Percentiles rank a stretch among this genome's conserved stretches.
Conservation (phyloP, 345 rosid genomes). For the Hibiscus syriacus region DNA sequence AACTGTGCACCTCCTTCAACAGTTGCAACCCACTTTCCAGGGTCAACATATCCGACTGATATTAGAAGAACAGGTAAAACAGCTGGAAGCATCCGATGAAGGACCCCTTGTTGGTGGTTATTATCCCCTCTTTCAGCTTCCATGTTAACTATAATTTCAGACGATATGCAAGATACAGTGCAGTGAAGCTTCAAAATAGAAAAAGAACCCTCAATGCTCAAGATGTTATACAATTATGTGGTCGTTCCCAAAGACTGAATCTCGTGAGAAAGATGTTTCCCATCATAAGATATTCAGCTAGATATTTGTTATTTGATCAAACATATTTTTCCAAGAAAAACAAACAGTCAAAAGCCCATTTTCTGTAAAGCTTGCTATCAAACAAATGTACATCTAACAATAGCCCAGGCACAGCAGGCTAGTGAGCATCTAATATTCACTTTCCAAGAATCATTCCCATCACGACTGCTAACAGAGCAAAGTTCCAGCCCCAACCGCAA, state of each 20-base stretch:
- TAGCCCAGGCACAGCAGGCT: not conserved
- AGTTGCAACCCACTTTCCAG: slow-evolving; percentile 87
- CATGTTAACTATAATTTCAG: slow-evolving; percentile 35
- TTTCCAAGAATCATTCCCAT: slow-evolving; percentile 8
- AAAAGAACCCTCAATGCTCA: slow-evolving; percentile 18
- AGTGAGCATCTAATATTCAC: not conserved
- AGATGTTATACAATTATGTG: slow-evolving; percentile 23
- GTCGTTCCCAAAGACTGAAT: slow-evolving; percentile 13
- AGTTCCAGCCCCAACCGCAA: slow-evolving; percentile 12
- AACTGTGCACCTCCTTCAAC: slow-evolving; percentile 92
- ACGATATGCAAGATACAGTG: slow-evolving; percentile 5
- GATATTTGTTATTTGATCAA: slow-evolving; percentile 9
- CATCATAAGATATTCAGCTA: slow-evolving; percentile 11
- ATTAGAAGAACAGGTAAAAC: slow-evolving; percentile 65
- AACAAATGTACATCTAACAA: not conserved
- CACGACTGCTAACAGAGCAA: not conserved
- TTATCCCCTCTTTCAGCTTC: slow-evolving; percentile 43
- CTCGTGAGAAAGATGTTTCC: slow-evolving; percentile 10
- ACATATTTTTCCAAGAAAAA: slow-evolving; percentile 6
- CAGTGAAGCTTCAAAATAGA: slow-evolving; percentile 8
- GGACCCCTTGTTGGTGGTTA: slow-evolving; percentile 31
- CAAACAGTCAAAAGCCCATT: not conserved
- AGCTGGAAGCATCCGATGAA: slow-evolving; percentile 53
- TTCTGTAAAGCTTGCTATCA: not conserved
- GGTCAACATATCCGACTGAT: slow-evolving; percentile 87